Conservation (phyloP, 2,329 filamentous ascomycete species). For the Dryadomyces quercivorus region DNA sequence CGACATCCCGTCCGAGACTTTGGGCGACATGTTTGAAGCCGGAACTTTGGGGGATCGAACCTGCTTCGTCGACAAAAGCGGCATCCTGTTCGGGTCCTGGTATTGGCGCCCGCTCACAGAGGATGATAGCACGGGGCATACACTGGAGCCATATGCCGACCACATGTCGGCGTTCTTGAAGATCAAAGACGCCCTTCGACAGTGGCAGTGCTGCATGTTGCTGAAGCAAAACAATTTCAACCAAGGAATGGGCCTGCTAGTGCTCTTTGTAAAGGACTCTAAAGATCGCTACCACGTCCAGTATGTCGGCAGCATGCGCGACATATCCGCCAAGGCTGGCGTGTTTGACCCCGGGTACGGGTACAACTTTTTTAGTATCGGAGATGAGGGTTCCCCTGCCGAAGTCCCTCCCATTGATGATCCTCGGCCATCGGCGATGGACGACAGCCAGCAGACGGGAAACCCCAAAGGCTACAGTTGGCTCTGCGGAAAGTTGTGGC, state of each 20-base stretch:
- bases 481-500: neutral
- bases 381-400: neutral
- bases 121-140: neutral
- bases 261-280: neutral
- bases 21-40: neutral
- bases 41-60: neutral
- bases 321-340: neutral
- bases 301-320: neutral
- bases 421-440: too few species aligned
- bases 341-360: neutral
- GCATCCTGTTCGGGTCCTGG: neutral
- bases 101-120: neutral
- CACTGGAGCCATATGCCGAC: neutral
- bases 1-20: neutral
- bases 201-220: neutral
- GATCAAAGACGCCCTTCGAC: neutral
- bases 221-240: neutral
- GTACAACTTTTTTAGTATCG: neutral
- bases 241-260: neutral
- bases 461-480: neutral
- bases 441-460: too few species aligned
- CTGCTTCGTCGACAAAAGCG: neutral
- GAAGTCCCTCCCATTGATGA: too few species aligned
- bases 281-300: neutral
- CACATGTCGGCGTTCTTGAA: neutral